Evolutionary conservation across 2,329 filamentous ascomycete genomes (phyloP).

Genomic region (Xylaria sp.): DNA sequence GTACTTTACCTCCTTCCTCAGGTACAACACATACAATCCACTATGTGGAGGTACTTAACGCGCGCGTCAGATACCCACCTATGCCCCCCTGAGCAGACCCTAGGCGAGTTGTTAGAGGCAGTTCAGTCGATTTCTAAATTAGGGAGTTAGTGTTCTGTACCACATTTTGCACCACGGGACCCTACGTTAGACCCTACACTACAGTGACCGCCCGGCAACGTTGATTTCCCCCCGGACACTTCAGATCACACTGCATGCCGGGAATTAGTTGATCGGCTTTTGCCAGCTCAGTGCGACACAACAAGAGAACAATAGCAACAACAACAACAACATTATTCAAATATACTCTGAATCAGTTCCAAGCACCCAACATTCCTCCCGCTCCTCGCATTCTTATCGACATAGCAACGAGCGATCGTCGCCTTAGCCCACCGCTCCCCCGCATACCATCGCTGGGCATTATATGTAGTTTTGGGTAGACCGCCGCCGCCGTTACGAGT

Average conservation of each 20-base stretch:
- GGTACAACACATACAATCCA: not conserved
- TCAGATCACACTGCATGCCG: constrained; percentile 27
- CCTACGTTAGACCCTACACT: not conserved
- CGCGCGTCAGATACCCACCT: not conserved
- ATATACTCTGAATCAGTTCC: constrained; percentile 12
- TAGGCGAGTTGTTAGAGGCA: not conserved
- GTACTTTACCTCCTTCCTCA: not conserved
- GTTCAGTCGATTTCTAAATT: constrained; percentile 32
- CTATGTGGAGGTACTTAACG: not conserved
- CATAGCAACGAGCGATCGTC: constrained; percentile 38
- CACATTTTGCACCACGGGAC: constrained; percentile 24
- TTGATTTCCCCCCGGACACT: constrained; percentile 16
- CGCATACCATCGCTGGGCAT: constrained; percentile 29
- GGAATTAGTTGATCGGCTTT: constrained; percentile 2
- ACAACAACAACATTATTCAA: not conserved
- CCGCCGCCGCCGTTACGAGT: constrained; percentile 3
- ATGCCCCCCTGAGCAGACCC: constrained; percentile 3
- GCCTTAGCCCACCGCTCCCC: constrained; percentile 26
- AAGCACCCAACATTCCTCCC: not conserved
- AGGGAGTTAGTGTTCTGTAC: constrained; percentile 20
- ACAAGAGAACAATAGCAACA: constrained; percentile 24
- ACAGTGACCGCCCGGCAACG: constrained; percentile 29
- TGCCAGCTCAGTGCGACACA: constrained; percentile 26
- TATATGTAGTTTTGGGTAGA: constrained; percentile 33
- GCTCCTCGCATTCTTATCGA: constrained; percentile 38